Conservation (phyloP, 148 eudicot genomes). For the Rheum nobile region DNA sequence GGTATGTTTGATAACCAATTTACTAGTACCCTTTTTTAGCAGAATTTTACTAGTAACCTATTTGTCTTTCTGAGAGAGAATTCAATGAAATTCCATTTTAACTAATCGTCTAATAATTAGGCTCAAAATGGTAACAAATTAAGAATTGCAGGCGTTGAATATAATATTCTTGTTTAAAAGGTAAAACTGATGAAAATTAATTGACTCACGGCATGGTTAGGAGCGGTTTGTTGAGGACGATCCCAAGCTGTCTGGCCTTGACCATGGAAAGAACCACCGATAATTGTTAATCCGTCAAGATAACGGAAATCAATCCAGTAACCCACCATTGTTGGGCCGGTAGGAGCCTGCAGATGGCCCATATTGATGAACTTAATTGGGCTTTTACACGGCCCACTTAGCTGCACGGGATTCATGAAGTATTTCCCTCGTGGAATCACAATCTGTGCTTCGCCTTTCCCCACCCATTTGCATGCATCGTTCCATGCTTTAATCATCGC, state of each 20-base stretch:
- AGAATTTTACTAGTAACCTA: too few relatives aligned
- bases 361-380: constrained; percentile 15
- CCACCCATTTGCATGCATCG: constrained; percentile 39
- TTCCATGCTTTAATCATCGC: constrained; percentile 47
- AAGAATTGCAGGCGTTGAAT: too few relatives aligned
- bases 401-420: constrained; percentile 15
- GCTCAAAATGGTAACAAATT: too few relatives aligned
- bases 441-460: constrained; percentile 19
- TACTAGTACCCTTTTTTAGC: too few relatives aligned
- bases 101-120: too few relatives aligned
- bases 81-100: too few relatives aligned
- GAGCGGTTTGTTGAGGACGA: constrained; percentile 15
- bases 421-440: constrained; percentile 28
- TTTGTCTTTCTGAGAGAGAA: too few relatives aligned
- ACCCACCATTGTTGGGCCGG: constrained; percentile 5
- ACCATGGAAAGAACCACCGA: constrained; percentile 45
- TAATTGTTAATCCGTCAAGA: constrained; percentile 20
- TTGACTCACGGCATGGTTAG: constrained; percentile 26
- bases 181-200: neutral
- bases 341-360: constrained; percentile 38
- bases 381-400: constrained; percentile 44
- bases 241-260: constrained; percentile 30
- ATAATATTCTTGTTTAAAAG: too few relatives aligned
- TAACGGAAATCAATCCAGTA: constrained; percentile 37
- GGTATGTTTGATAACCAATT: too few relatives aligned